A percentile compares a stretch with the other conserved stretches of the same genome.
Conservation (phyloP, 768 basidiomycete species). For the Phlegmacium glaucopus region DNA sequence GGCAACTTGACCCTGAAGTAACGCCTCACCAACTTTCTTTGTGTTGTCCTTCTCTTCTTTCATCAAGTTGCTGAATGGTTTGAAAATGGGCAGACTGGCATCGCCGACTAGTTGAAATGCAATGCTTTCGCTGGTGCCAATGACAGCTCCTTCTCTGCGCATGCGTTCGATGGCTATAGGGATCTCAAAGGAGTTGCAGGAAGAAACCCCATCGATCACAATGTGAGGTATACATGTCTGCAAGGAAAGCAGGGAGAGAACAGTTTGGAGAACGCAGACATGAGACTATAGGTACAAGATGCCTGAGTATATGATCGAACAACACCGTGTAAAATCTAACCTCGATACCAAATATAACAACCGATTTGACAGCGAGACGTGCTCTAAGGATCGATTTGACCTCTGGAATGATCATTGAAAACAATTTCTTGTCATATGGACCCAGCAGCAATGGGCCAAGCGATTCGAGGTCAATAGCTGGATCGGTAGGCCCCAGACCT, state of each 20-base stretch:
- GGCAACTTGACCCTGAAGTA: slow-evolving; percentile 20
- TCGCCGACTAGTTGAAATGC: slow-evolving; percentile 75
- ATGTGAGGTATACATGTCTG: slow-evolving; percentile 53
- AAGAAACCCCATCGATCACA: slow-evolving; percentile 82
- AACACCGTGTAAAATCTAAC: slow-evolving; percentile 34
- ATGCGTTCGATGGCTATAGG: slow-evolving; percentile 69
- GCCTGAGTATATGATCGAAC: not conserved
- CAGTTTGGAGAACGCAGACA: slow-evolving; percentile 85
- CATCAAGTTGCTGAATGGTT: slow-evolving; percentile 63
- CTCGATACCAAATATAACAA: slow-evolving; percentile 88
- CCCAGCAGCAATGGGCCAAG: slow-evolving; percentile 57
- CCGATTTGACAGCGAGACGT: slow-evolving; percentile 46
- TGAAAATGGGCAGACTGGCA: slow-evolving; percentile 63
- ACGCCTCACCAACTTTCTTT: slow-evolving; percentile 32
- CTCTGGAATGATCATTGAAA: slow-evolving; percentile 82
- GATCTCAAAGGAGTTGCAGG: slow-evolving; percentile 76
- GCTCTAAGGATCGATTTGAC: slow-evolving; percentile 49
- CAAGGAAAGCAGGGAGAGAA: slow-evolving; percentile 57
- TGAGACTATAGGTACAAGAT: slow-evolving; percentile 56
- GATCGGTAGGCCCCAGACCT: slow-evolving; percentile 70
- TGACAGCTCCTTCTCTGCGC: slow-evolving; percentile 68
- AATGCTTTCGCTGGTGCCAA: slow-evolving; percentile 80
- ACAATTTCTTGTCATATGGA: slow-evolving; percentile 72
- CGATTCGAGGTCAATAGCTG: slow-evolving; percentile 52
- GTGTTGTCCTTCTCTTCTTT: slow-evolving; percentile 78